Evolutionary conservation across 2,329 filamentous ascomycete species (phyloP).

Genomic region (Hymenoscyphus occultus): DNA sequence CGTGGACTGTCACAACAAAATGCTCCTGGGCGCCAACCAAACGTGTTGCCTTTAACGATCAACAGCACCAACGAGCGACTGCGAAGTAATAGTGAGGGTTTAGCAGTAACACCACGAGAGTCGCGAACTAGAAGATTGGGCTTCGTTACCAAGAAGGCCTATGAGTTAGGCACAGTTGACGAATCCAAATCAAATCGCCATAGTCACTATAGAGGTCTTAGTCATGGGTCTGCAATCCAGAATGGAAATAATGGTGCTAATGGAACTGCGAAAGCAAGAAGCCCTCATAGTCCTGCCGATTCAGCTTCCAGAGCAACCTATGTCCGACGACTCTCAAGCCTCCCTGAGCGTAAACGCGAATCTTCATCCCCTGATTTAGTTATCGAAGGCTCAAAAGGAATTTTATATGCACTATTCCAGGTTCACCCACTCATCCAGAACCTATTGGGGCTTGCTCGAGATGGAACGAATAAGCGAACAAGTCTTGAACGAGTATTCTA

Average conservation of each 20-base stretch:
- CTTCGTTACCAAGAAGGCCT: slow-evolving; percentile 57
- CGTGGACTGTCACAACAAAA: slow-evolving; percentile 70
- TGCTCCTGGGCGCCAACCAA: slow-evolving; percentile 60
- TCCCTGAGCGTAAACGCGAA: slow-evolving; percentile 60
- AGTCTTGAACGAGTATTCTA: slow-evolving; percentile 66
- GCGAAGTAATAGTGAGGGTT: slow-evolving; percentile 63
- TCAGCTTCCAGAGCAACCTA: slow-evolving; percentile 54
- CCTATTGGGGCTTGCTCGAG: slow-evolving; percentile 59
- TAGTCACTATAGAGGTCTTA: slow-evolving; percentile 64
- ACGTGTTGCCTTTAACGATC: slow-evolving; percentile 67
- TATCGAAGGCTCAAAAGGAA: slow-evolving; percentile 62
- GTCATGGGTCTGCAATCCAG: slow-evolving; percentile 67
- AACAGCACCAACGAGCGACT: slow-evolving; percentile 58
- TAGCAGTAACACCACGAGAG: slow-evolving; percentile 49
- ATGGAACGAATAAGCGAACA: slow-evolving; percentile 58
- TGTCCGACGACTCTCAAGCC: slow-evolving; percentile 59
- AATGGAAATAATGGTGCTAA: slow-evolving; percentile 35
- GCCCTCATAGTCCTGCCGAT: slow-evolving; percentile 60
- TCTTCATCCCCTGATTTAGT: slow-evolving; percentile 60
- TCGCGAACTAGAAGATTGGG: slow-evolving; percentile 60
- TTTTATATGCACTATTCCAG: slow-evolving; percentile 65
- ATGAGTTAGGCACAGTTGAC: slow-evolving; percentile 60
- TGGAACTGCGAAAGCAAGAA: slow-evolving; percentile 36
- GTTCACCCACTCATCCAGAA: slow-evolving; percentile 67
- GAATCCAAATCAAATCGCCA: slow-evolving; percentile 61